Conservation (phyloP, 139 green algal species). For the Tetraselmis striata region DNA sequence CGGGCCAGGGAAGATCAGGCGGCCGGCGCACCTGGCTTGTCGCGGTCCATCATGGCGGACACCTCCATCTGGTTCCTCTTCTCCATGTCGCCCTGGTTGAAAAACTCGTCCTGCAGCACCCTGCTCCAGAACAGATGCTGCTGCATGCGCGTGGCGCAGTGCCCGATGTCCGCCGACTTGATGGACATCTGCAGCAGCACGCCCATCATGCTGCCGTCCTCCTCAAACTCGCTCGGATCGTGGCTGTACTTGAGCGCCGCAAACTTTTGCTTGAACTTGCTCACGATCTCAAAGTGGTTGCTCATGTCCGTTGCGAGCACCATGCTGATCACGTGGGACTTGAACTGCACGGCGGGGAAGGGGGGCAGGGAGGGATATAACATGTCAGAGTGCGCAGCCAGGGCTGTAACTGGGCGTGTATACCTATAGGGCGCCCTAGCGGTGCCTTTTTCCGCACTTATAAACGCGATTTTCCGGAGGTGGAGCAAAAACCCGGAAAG, state of each 20-base stretch:
- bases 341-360: too few relatives aligned
- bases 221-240: not conserved
- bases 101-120: conserved; percentile 28
- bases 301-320: conserved; percentile 12
- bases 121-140: conserved; percentile 26
- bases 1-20: too few relatives aligned
- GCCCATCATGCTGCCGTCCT: conserved; percentile 3
- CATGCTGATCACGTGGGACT: not conserved
- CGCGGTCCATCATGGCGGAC: not conserved
- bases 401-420: too few relatives aligned
- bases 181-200: conserved; percentile 25
- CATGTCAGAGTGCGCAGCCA: too few relatives aligned
- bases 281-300: conserved; percentile 10
- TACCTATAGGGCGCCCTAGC: too few relatives aligned
- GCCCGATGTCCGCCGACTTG: conserved; percentile 32
- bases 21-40: too few relatives aligned
- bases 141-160: conserved; percentile 4
- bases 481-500: too few relatives aligned
- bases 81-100: conserved; percentile 19
- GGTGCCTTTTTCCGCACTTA: too few relatives aligned
- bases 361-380: too few relatives aligned
- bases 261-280: conserved; percentile 1
- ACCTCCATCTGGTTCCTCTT: not conserved
- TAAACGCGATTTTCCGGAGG: too few relatives aligned
- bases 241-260: not conserved